Percentiles rank a stretch among this genome's conserved stretches.
These are phyloP conservation scores for Blakeslea trispora DNA, from an alignment of 371 early-diverging fungal species.

Conservation along the genomic window DNA sequence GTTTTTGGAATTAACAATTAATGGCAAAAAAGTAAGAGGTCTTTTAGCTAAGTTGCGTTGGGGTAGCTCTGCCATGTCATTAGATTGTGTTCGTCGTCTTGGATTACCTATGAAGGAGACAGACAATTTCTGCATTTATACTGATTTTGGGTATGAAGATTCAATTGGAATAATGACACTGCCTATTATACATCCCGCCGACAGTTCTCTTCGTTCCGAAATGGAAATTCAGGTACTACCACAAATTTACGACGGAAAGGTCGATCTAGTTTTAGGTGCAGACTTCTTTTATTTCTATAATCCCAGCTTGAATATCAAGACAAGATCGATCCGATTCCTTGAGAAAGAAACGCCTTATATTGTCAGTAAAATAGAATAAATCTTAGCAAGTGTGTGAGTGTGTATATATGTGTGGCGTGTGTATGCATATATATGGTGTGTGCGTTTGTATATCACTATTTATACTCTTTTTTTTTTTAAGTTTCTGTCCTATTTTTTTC, in stretches of 20 bases:
- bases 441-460: no score
- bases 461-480: no score
- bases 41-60: conserved; percentile 32
- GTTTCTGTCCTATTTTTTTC: background rate
- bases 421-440: background rate
- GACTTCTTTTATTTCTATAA: conserved; percentile 32
- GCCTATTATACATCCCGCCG: conserved; percentile 25
- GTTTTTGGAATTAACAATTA: conserved; percentile 24
- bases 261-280: conserved; percentile 35
- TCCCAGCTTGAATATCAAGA: conserved; percentile 25
- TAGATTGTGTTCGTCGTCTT: conserved; percentile 19
- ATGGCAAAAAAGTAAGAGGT: conserved; percentile 21
- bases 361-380: conserved; percentile 8
- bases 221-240: conserved; percentile 31
- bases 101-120: conserved; percentile 8
- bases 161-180: conserved; percentile 20
- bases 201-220: conserved; percentile 10
- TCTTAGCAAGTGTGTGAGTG: background rate
- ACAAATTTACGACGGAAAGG: conserved; percentile 27
- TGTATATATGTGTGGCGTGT: background rate
- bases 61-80: conserved; percentile 32
- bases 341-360: conserved; percentile 26
- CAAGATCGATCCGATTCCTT: conserved; percentile 21
- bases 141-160: conserved; percentile 31
- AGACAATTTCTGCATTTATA: conserved; percentile 16